A percentile compares a stretch with the other conserved stretches of the same genome.
phyloP scores from a whole-genome alignment of 2,329 filamentous ascomycete genomes.

The Teratosphaeria viscida region DNA sequence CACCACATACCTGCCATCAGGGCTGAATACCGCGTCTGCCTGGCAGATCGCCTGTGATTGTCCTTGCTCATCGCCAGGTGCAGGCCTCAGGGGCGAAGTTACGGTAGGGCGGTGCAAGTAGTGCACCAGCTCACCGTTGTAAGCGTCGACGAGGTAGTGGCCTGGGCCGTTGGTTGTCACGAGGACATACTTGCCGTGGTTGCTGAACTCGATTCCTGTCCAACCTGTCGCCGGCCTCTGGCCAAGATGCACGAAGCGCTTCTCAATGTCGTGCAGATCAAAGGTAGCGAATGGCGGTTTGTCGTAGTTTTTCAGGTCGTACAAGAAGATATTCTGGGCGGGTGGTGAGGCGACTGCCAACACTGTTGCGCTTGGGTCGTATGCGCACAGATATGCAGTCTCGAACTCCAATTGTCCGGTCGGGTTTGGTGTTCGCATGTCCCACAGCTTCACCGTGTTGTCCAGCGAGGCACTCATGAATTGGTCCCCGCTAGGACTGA shows the following conservation, averaged over 20 bases:
- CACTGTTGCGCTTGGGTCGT: conserved; percentile 83
- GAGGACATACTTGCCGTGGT: conserved; percentile 81
- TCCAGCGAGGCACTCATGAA: conserved; percentile 90
- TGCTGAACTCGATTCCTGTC: conserved; percentile 91
- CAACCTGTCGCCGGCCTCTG: conserved; percentile 50
- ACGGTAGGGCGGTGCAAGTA: conserved; percentile 22
- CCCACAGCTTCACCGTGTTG: conserved; percentile 86
- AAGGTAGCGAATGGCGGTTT: conserved; percentile 82
- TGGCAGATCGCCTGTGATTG: conserved; percentile 28
- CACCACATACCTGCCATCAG: conserved; percentile 80
- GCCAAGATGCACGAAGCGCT: conserved; percentile 39
- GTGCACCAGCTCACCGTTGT: conserved; percentile 57
- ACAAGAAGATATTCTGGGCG: conserved; percentile 72
- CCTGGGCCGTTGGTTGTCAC: conserved; percentile 73
- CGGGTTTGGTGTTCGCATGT: conserved; percentile 67
- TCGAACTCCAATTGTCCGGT: conserved; percentile 72
- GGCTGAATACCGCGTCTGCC: conserved; percentile 78
- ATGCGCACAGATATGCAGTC: conserved; percentile 72
- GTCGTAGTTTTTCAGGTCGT: conserved; percentile 88
- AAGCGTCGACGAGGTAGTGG: conserved; percentile 90
- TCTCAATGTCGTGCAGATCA: conserved; percentile 61
- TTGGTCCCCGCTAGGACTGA: conserved; percentile 78
- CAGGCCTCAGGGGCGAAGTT: conserved; percentile 19
- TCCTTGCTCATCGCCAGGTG: conserved; percentile 34
- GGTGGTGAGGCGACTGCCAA: conserved; percentile 80